A percentile compares a stretch with the other conserved stretches of the same genome.
These are phyloP conservation scores for Heteromeles arbutifolia DNA, from an alignment of 306 rosid species.

Conservation along the genomic window DNA sequence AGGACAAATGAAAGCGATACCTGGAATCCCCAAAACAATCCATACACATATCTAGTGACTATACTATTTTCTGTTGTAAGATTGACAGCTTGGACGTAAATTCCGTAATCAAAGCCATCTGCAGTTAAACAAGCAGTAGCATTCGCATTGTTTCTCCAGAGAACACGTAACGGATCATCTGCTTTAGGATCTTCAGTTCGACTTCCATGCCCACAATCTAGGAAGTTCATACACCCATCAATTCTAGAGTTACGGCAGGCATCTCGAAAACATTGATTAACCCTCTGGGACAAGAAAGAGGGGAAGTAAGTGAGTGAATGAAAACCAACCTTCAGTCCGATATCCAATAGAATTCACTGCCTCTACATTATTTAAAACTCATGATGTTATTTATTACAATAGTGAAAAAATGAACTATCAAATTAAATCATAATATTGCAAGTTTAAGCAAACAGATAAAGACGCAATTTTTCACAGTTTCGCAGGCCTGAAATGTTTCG, in stretches of 20 bases:
- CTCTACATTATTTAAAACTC: neutral
- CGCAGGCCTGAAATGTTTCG: neutral
- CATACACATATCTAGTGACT: conserved; percentile 52
- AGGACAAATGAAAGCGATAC: conserved; percentile 25
- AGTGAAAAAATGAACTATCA: neutral
- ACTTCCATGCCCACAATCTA: conserved; percentile 63
- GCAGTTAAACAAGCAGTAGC: conserved; percentile 35
- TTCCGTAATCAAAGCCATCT: conserved; percentile 41
- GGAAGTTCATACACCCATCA: conserved; percentile 15
- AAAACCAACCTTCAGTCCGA: neutral
- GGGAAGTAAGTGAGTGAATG: conserved; percentile 6
- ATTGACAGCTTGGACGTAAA: conserved; percentile 45
- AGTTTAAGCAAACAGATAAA: neutral
- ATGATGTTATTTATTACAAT: neutral
- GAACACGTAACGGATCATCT: neutral
- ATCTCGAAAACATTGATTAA: conserved; percentile 67
- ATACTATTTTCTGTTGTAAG: conserved; percentile 38
- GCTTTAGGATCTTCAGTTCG: neutral
- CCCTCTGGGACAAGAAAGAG: conserved; percentile 47
- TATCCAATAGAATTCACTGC: neutral
- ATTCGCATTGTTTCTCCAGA: conserved; percentile 8
- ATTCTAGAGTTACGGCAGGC: conserved; percentile 30
- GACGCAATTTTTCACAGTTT: neutral
- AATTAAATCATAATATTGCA: neutral
- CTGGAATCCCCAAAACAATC: conserved; percentile 93